Evolutionary conservation across 305 asterid genomes (phyloP).

Genomic region (Fraxinus baroniana): DNA sequence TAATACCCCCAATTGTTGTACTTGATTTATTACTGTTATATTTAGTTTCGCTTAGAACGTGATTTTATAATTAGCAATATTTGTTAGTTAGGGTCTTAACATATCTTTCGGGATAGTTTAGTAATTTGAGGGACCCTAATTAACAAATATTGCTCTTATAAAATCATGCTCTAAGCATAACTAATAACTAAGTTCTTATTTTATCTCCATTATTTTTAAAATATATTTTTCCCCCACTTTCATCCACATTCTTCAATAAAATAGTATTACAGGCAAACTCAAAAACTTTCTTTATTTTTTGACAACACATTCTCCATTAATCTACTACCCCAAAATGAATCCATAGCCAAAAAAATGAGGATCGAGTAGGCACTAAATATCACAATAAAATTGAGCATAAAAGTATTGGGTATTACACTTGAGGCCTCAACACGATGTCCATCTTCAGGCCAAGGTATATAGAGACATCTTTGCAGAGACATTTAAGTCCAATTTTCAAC

Average conservation of each 20-base stretch:
- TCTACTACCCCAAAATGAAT: not conserved
- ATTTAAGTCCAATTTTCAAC: not conserved
- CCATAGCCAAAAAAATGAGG: too few relatives aligned
- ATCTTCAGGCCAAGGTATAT: not conserved
- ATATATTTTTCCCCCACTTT: too few relatives aligned
- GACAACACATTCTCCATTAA: not conserved
- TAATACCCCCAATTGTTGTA: not conserved
- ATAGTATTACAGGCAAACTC: too few relatives aligned
- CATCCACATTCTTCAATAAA: not conserved
- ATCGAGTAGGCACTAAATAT: not conserved
- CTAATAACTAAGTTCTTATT: too few relatives aligned
- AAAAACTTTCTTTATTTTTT: not conserved
- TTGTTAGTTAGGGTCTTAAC: not conserved
- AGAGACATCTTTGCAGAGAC: not conserved
- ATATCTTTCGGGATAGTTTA: too few relatives aligned
- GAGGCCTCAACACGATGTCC: not conserved
- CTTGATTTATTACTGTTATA: not conserved
- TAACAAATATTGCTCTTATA: not conserved
- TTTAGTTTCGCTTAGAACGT: not conserved
- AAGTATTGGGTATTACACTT: not conserved
- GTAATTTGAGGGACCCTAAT: not conserved
- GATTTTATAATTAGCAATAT: not conserved
- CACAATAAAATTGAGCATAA: not conserved
- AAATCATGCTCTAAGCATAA: too few relatives aligned
- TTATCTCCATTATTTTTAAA: too few relatives aligned